Percentiles rank a stretch among this genome's conserved stretches.
Evolutionary conservation across 805 yeast species (phyloP).

Genomic region (Danielozyma ontarioensis): DNA sequence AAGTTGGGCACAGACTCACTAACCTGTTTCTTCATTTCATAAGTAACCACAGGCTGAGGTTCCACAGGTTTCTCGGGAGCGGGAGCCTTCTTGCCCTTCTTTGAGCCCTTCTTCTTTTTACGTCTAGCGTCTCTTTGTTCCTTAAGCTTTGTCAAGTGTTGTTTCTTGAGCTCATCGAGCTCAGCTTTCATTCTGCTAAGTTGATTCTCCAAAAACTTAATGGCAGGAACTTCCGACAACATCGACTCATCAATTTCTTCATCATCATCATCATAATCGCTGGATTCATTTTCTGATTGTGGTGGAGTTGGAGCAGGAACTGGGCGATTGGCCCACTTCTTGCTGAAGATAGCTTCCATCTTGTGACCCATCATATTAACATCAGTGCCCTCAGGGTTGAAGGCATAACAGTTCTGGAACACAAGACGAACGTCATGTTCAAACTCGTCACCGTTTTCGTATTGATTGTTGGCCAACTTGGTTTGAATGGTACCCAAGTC

Average conservation of each 20-base stretch:
- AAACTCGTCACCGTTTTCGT: slow-evolving; percentile 84
- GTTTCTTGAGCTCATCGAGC: slow-evolving; percentile 74
- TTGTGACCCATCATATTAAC: slow-evolving; percentile 94
- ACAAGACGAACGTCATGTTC: slow-evolving; percentile 78
- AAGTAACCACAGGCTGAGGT: slow-evolving; percentile 54
- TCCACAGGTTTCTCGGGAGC: slow-evolving; percentile 7
- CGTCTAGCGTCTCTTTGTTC: slow-evolving; percentile 56
- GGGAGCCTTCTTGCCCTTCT: slow-evolving; percentile 20
- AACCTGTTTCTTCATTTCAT: slow-evolving; percentile 94
- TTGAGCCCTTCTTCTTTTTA: slow-evolving; percentile 36
- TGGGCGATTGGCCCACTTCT: slow-evolving; percentile 76
- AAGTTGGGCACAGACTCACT: slow-evolving; percentile 76
- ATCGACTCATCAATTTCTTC: slow-evolving; percentile 50
- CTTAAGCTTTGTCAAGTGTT: slow-evolving; percentile 61
- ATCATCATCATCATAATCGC: slow-evolving; percentile 51
- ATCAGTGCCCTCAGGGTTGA: slow-evolving; percentile 96
- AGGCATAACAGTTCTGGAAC: slow-evolving; percentile 82
- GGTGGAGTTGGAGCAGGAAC: slow-evolving; percentile 62
- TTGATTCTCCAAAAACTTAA: slow-evolving; percentile 83
- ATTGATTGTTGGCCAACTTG: slow-evolving; percentile 79
- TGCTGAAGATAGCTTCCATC: slow-evolving; percentile 78
- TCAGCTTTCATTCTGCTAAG: slow-evolving; percentile 80
- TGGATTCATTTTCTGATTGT: slow-evolving; percentile 40
- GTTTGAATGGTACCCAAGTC: slow-evolving; percentile 81
- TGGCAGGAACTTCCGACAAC: slow-evolving; percentile 79